These are phyloP conservation scores for Neofusicoccum umdonicola DNA, from an alignment of 2,329 filamentous ascomycete genomes.

Conservation along the genomic window DNA sequence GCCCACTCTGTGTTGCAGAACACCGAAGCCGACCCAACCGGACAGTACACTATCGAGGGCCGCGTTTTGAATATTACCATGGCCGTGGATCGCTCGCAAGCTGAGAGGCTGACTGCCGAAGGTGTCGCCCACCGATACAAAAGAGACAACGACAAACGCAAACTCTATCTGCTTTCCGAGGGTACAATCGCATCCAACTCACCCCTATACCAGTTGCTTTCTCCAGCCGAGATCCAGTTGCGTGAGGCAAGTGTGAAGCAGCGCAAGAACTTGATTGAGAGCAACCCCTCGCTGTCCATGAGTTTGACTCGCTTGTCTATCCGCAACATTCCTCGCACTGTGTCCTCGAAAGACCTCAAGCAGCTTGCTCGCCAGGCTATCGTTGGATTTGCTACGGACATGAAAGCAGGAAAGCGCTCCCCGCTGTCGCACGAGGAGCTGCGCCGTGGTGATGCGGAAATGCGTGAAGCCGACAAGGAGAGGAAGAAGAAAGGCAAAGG, in stretches of 20 bases:
- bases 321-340: slow-evolving; percentile 81
- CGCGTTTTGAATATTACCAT: slow-evolving; percentile 80
- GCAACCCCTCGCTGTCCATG: slow-evolving; percentile 84
- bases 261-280: slow-evolving; percentile 84
- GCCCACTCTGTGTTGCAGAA: slow-evolving; percentile 81
- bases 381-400: slow-evolving; percentile 89
- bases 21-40: slow-evolving; percentile 75
- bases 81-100: slow-evolving; percentile 81
- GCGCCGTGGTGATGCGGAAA: slow-evolving; percentile 73
- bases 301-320: slow-evolving; percentile 87
- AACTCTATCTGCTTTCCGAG: slow-evolving; percentile 83
- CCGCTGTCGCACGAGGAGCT: slow-evolving; percentile 89
- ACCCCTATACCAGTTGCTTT: slow-evolving; percentile 71
- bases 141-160: slow-evolving; percentile 81
- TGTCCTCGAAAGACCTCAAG: slow-evolving; percentile 86
- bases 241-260: slow-evolving; percentile 83
- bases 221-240: slow-evolving; percentile 79
- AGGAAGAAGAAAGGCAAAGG: slow-evolving; percentile 81
- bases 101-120: slow-evolving; percentile 69
- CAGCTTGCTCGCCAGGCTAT: slow-evolving; percentile 87
- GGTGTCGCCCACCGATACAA: slow-evolving; percentile 62
- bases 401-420: slow-evolving; percentile 71
- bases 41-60: slow-evolving; percentile 86
- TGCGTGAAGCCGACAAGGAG: slow-evolving; percentile 74
- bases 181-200: slow-evolving; percentile 78